Conservation (phyloP, 805 yeast species). For the Henningerozyma blattae region DNA sequence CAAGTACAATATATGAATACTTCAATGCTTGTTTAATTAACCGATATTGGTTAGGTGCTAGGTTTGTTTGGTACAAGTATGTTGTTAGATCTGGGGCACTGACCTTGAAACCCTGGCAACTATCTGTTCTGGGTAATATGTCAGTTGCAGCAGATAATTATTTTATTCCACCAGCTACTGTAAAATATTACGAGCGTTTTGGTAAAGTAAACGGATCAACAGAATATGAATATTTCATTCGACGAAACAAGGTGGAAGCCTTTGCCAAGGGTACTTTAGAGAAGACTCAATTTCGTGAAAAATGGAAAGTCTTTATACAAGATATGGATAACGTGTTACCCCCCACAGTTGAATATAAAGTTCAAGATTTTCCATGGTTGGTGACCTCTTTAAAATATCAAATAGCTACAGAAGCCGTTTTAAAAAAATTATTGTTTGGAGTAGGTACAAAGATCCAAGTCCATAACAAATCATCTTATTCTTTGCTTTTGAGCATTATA, state of each 20-base stretch:
- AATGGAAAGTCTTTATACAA: conserved; percentile 23
- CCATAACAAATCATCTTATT: conserved; percentile 11
- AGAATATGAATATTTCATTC: conserved; percentile 7
- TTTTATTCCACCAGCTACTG: conserved; percentile 14
- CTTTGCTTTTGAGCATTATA: conserved; percentile 17
- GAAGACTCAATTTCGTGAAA: conserved; percentile 14
- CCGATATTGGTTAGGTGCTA: neutral
- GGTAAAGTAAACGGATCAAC: too few species aligned
- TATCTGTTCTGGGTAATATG: conserved; percentile 18
- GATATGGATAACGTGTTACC: conserved; percentile 17
- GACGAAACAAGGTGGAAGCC: conserved; percentile 17
- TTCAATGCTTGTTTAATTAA: too few species aligned
- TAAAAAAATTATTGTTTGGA: conserved; percentile 2
- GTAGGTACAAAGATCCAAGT: conserved; percentile 9
- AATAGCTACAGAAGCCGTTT: conserved; percentile 1
- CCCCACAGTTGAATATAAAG: conserved; percentile 3
- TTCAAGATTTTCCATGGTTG: conserved; percentile 19
- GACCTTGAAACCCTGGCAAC: conserved; percentile 10
- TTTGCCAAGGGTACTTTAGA: conserved; percentile 16
- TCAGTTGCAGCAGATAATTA: conserved; percentile 14
- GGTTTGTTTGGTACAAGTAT: conserved; percentile 17
- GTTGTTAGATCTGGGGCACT: conserved; percentile 12
- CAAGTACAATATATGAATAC: too few species aligned
- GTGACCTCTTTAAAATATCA: conserved; percentile 7
- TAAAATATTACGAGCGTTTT: conserved; percentile 10